These are phyloP conservation scores for Oenanthe sinensis DNA, from an alignment of 129 eudicot species.

Conservation along the genomic window DNA sequence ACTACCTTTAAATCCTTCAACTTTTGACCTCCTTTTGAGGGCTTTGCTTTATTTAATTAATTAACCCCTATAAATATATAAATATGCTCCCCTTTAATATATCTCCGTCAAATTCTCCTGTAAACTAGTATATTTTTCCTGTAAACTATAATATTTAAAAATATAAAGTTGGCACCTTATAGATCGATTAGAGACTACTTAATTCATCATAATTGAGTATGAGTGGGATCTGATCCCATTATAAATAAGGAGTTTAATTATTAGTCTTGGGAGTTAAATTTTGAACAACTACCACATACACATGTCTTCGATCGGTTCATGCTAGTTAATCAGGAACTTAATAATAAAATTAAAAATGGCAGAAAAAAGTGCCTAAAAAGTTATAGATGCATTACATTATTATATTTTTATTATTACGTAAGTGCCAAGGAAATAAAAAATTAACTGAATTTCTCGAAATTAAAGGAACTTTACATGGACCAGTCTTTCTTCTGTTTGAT, in stretches of 20 bases:
- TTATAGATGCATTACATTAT: not conserved
- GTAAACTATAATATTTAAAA: not conserved
- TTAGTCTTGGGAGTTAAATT: not conserved
- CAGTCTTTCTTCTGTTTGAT: not conserved
- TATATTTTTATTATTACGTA: not conserved
- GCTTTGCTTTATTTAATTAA: constrained; percentile 18
- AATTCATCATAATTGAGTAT: not conserved
- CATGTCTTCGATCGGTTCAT: not conserved
- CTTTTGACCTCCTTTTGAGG: constrained; percentile 41
- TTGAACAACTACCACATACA: constrained; percentile 2
- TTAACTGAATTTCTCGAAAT: not conserved
- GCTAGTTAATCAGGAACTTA: not conserved
- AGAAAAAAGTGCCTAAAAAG: not conserved
- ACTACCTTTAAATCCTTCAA: constrained; percentile 24
- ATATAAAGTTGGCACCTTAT: not conserved
- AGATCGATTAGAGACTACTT: not conserved
- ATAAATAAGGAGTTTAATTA: constrained; percentile 3
- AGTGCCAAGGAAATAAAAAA: not conserved
- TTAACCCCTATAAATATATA: not conserved
- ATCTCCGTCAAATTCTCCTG: constrained; percentile 13
- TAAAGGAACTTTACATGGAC: not conserved
- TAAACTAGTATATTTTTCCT: not conserved
- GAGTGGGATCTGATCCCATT: constrained; percentile 12
- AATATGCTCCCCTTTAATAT: constrained; percentile 19
- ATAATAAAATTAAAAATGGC: not conserved